Percentiles rank a stretch among this genome's conserved stretches.
phyloP scores from a whole-genome alignment of 2,329 filamentous ascomycete genomes.

The Verticillium nonalfalfae region DNA sequence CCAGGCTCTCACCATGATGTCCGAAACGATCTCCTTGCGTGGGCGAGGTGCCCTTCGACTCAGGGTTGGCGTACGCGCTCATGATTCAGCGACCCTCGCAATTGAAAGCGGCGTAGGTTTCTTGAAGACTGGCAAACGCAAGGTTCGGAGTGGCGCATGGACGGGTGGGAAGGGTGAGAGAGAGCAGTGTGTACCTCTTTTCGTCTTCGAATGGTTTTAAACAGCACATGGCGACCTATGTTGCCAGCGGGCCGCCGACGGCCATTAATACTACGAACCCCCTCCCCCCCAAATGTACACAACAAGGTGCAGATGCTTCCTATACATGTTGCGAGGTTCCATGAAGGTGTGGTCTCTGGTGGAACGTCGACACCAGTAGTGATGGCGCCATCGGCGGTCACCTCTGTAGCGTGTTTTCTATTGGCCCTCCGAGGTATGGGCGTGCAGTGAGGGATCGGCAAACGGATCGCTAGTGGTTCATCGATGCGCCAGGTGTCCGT shows the following conservation, averaged over 20 bases:
- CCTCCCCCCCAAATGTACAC: background rate
- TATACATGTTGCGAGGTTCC: background rate
- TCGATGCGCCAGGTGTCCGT: background rate
- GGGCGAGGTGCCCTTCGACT: background rate
- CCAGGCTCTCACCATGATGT: background rate
- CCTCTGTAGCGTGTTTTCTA: background rate
- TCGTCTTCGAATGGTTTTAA: too few species aligned
- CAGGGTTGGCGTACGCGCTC: background rate
- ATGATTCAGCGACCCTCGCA: background rate
- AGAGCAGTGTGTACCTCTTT: too few species aligned
- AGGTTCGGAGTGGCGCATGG: background rate
- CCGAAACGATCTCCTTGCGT: background rate
- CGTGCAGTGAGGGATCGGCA: background rate
- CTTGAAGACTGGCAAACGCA: background rate
- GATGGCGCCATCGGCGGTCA: constrained; percentile 2
- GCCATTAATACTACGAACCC: background rate
- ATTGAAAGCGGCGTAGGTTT: background rate
- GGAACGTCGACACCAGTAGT: background rate
- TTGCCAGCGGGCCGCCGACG: background rate
- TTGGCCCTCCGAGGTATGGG: background rate
- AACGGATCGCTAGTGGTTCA: background rate
- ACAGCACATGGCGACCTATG: background rate
- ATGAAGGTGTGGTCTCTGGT: background rate
- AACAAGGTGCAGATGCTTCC: background rate
- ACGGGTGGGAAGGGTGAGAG: too few species aligned